Evolutionary conservation across 495 filamentous ascomycete genomes (phyloP), one percentile per base, ranked within the genome.

Genomic region (Neurospora hispaniola): DNA sequence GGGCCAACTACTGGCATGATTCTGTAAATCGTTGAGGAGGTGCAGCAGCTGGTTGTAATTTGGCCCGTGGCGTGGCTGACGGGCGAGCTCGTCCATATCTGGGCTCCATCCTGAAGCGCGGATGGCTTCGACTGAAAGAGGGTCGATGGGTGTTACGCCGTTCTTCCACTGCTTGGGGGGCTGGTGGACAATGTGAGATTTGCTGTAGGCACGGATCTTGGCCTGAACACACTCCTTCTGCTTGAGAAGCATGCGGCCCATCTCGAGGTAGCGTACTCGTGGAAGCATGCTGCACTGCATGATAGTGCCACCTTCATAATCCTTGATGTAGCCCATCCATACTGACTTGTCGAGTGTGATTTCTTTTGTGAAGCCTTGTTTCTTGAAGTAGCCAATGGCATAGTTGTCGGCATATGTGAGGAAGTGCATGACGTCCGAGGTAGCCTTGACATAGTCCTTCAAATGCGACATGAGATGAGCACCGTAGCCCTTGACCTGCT

Each of bases 251-350:
- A 98, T 97, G 72, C 94, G 91, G n/a, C 92, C 90, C 78, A 89
- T 86, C 81, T 99, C 96, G 2, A 99, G 89, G 81, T 98, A 99
- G 71, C 96, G 92, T 71, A 98, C 94, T 73, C 89, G 91, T 4
- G 96, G 96, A 39, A 99, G 87, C 96, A 99, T 98, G 68, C 91
- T 92, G 81, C 96, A 99, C 82, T 99, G 96, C 96, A 99, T 99
- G 75, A 99, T 97, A 0, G 96, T 99, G 59, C 96, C 96, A 40
- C 96, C 96, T 83, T 99, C 96, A 81, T 99, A 99, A 81, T 99
- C 96, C 82, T 99, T 99, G 81, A 99, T 99, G 79, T 98, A 99
- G 40, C 96, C 96, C 96, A 98, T 99, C 96, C 96, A 99, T 20
- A 93, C 90, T 9, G 90, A 88, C 78, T 89, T 91, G 62, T 94